Evolutionary conservation across 2,329 filamentous ascomycete species (phyloP).

Genomic region (Fusarium torreyae): DNA sequence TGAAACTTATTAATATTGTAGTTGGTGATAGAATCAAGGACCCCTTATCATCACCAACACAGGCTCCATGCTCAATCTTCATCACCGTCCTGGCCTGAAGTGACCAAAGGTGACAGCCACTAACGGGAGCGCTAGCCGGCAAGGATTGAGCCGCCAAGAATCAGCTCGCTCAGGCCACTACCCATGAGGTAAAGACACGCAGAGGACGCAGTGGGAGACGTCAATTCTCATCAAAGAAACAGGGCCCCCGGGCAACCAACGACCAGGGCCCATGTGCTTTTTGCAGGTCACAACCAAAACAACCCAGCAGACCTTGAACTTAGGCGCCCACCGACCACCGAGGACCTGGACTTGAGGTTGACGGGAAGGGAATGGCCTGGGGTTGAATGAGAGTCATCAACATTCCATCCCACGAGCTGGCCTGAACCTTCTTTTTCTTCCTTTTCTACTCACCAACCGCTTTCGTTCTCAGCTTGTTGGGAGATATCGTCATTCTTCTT

Average conservation of each 20-base stretch:
- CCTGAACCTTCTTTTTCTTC: constrained; percentile 30
- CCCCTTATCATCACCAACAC: constrained; percentile 33
- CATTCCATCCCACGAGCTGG: constrained; percentile 39
- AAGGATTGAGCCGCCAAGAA: constrained; percentile 33
- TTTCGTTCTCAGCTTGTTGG: constrained; percentile 19
- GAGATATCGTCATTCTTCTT: constrained; percentile 14
- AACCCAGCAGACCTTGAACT: constrained; percentile 38
- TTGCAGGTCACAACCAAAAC: constrained; percentile 4
- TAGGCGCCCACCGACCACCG: constrained; percentile 20
- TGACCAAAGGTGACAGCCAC: constrained; percentile 42
- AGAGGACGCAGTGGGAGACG: constrained; percentile 21
- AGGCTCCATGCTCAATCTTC: constrained; percentile 29
- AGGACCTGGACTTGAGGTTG: constrained; percentile 18
- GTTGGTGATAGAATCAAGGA: constrained; percentile 1
- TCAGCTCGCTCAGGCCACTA: constrained; percentile 24
- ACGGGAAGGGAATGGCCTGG: constrained; percentile 35
- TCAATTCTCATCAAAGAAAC: constrained; percentile 40
- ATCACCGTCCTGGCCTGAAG: constrained; percentile 45
- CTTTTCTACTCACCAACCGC: constrained; percentile 29
- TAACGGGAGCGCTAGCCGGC: constrained; percentile 38
- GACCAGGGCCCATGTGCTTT: constrained; percentile 30
- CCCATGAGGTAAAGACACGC: constrained; percentile 1
- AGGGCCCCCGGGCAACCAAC: constrained; percentile 41
- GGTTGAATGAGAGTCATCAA: constrained; percentile 27
- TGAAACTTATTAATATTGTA: constrained; percentile 3